Base-by-base conservation (phyloP, 202 grass and related monocot species). In the Cymbopogon flexuosus region DNA sequence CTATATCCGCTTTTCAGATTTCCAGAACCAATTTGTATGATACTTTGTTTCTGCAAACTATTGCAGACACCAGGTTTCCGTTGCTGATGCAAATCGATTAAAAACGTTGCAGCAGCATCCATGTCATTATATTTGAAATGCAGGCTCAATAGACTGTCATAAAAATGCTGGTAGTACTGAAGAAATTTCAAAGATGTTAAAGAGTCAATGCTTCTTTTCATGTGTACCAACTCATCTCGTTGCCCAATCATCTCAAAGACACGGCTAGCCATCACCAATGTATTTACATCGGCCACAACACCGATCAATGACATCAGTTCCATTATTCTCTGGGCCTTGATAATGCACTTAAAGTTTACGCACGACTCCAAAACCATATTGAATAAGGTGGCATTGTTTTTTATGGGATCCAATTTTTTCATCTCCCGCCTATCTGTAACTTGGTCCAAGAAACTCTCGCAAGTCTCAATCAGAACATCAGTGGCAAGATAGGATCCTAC, bases 301-400 rank as follows among this genome's bases (percentile, higher is more conserved):
- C 95, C 90, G 5, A 91, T 43, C 36, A 51, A 59, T 77, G 88
- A 76, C 86, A 94, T 94, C 79, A 94, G 58, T 66, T 93, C 86
- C 86, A 93, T 80, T 83, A 94, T 82, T 83, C 83, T 84, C 83
- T 85, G 76, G 76, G 90, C 84, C 82, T 89, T 98, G 60, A 98
- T 86, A 42, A 77, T 86, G 84, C 79, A 98, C 78, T 82, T 81
- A 71, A 88, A 94, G 21, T 77, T 87, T 57, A 90, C 83, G 79
- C 86, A 97, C 39, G 90, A 88, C 69, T 93, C 72, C 75, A 98
- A 83, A 75, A 98, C 90, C 79, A 93, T 86, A 72, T 98, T 94
- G 63, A 98, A 94, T 36, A 93, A 70, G 10, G 72, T 87, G 30
- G 78, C 68, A 76, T 83, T 94, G 60, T 79, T 89, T 77, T 93